These are phyloP conservation scores for Cyathus striatus DNA, from an alignment of 768 basidiomycete genomes.

Conservation along the genomic window DNA sequence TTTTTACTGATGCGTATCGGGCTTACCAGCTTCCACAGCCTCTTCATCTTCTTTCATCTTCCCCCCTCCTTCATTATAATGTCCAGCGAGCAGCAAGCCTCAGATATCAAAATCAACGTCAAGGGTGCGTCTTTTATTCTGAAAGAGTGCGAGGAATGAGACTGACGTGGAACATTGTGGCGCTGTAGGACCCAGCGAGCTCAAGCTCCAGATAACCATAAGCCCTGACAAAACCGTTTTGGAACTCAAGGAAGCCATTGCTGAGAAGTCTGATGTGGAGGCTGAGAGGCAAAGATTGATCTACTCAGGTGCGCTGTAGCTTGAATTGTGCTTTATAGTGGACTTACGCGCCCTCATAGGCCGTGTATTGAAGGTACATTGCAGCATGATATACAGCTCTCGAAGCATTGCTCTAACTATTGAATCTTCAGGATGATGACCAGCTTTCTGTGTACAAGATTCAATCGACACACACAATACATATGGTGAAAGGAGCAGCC, in stretches of 20 bases:
- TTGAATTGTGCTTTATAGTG: background rate
- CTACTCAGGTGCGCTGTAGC: slow-evolving; percentile 65
- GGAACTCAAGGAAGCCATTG: slow-evolving; percentile 90
- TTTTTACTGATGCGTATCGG: too few species aligned
- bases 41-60: background rate
- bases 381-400: slow-evolving; percentile 2
- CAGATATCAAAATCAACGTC: slow-evolving; percentile 62
- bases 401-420: slow-evolving; percentile 1
- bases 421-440: slow-evolving; percentile 67
- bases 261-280: slow-evolving; percentile 78
- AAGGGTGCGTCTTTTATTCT: slow-evolving; percentile 42
- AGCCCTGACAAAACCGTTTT: slow-evolving; percentile 76
- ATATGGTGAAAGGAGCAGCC: slow-evolving; percentile 87
- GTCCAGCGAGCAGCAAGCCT: slow-evolving; percentile 36
- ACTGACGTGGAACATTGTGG: too few species aligned
- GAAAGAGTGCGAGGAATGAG: background rate
- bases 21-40: too few species aligned
- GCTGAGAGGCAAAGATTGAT: slow-evolving; percentile 89
- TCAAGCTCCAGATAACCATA: slow-evolving; percentile 88
- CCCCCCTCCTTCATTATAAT: slow-evolving; percentile 22
- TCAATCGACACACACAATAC: slow-evolving; percentile 81
- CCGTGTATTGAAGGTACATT: slow-evolving; percentile 63
- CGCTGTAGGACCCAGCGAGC: slow-evolving; percentile 78
- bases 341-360: slow-evolving; percentile 29
- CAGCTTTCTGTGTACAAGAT: slow-evolving; percentile 83